Base-by-base conservation (phyloP, 345 rosid species). In the Excoecaria agallocha region DNA sequence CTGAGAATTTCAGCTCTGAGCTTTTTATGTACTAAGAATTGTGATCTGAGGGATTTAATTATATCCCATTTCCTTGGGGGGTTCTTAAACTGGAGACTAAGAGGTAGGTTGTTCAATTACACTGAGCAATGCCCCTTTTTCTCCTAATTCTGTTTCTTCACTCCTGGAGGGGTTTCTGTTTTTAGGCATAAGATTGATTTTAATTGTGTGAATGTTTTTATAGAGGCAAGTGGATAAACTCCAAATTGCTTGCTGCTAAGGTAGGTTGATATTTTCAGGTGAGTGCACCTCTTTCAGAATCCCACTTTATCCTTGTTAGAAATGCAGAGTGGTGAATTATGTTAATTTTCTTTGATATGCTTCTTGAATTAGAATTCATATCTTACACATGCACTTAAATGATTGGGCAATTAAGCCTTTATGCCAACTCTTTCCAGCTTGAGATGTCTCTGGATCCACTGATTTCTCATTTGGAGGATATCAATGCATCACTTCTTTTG, bases 181-280 rank as follows among this genome's bases (percentile, higher is more conserved):
- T 72, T 58, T 79, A 82, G 88, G 83, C 82, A 39, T 59, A 77
- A 85, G 86, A 81, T 89, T 86, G 87, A 86, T 85, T 82, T 67
- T 72, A 60, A 74, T 80, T 78, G 85, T 86, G 88, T 84, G 85
- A 77, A 85, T 86, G 84, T 84, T 85, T 83, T 87, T 84, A 80
- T 86, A 88, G 91, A 89, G 85, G 88, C 91, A 85, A 86, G 82
- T 82, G 90, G 88, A 87, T 85, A 83, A 80, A 81, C 85, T 82
- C 85, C 87, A 80, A 90, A 86, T 82, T 82, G 78, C 84, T 85
- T 88, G 81, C 89, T 86, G 89, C 89, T 85, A 88, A 82, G 92
- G 88, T 88, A 90, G 90, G 87, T 87, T 86, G 85, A 84, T 86
- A 81, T 68, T 86, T 88, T 85, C 89, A 88, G 95, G 92, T 90